These are phyloP conservation scores for Pythium folliculosum DNA, from an alignment of 352 stramenopile genomes.

Conservation along the genomic window DNA sequence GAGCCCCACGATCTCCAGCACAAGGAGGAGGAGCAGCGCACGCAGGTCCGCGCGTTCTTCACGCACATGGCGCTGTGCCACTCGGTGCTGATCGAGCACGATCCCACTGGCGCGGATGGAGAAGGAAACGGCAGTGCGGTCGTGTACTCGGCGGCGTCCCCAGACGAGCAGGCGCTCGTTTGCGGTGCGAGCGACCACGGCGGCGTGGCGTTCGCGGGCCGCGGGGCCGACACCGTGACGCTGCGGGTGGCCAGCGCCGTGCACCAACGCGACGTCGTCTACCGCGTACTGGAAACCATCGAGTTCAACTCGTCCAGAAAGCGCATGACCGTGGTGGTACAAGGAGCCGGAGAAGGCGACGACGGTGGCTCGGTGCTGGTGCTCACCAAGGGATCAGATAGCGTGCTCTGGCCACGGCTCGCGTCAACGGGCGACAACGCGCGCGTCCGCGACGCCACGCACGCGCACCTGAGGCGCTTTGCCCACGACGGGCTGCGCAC, in stretches of 20 bases:
- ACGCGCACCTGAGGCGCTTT: conserved; percentile 77
- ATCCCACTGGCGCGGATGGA: conserved; percentile 27
- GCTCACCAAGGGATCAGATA: conserved; percentile 81
- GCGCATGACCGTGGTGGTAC: conserved; percentile 80
- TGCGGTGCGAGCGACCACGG: conserved; percentile 77
- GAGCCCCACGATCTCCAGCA: background rate
- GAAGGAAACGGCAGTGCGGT: too few relatives aligned
- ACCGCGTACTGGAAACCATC: conserved; percentile 90
- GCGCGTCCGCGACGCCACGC: conserved; percentile 39
- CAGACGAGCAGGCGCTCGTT: conserved; percentile 80
- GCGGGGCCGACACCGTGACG: conserved; percentile 56
- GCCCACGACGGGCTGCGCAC: conserved; percentile 87
- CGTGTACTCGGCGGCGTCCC: conserved; percentile 88
- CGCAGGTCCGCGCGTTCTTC: conserved; percentile 68
- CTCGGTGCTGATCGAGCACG: conserved; percentile 96
- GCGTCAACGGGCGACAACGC: conserved; percentile 33
- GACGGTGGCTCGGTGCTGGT: conserved; percentile 69
- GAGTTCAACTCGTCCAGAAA: conserved; percentile 91
- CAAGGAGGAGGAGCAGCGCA: conserved; percentile 32
- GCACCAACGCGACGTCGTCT: conserved; percentile 40
- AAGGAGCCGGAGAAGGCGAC: conserved; percentile 29
- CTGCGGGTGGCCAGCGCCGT: conserved; percentile 48
- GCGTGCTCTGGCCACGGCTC: conserved; percentile 78
- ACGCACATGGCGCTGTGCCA: conserved; percentile 89
- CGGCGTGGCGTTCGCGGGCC: conserved; percentile 60